Percentiles rank a stretch among this genome's conserved stretches.
Evolutionary conservation across 495 filamentous ascomycete species (phyloP).

Genomic region (Daldinia vernicosa): DNA sequence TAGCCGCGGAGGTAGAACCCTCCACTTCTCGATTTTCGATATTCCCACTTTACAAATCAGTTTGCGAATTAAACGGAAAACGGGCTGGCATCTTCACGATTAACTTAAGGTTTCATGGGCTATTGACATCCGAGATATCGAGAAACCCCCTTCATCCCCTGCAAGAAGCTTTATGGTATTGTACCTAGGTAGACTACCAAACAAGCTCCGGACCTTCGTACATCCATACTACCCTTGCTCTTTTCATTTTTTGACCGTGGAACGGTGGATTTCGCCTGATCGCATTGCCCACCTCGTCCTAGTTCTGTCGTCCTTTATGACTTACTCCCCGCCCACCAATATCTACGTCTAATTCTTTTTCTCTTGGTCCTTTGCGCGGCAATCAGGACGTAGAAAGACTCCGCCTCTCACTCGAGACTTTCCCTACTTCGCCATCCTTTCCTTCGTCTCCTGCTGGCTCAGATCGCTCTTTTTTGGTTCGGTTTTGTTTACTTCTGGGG

Average conservation of each 20-base stretch:
- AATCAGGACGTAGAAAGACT: conserved; percentile 49
- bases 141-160: conserved; percentile 33
- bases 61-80: conserved; percentile 23
- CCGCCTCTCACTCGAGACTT: conserved; percentile 45
- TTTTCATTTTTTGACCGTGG: conserved; percentile 17
- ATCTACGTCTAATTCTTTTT: conserved; percentile 35
- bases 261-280: conserved; percentile 36
- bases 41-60: conserved; percentile 27
- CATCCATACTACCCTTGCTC: conserved; percentile 40
- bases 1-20: conserved; percentile 11
- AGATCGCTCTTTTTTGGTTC: conserved; percentile 62
- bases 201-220: conserved; percentile 43
- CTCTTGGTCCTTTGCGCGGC: conserved; percentile 46
- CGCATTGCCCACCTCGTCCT: conserved; percentile 33
- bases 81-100: conserved; percentile 43
- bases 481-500: conserved; percentile 47
- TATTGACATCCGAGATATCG: conserved; percentile 47
- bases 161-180: conserved; percentile 9
- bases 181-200: conserved; percentile 27
- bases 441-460: conserved; percentile 65
- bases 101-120: conserved; percentile 50
- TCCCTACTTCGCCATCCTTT: conserved; percentile 54
- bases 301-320: conserved; percentile 54
- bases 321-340: conserved; percentile 52
- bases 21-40: conserved; percentile 15